Base-by-base conservation (phyloP, 805 yeast genomes). In the Limtongia smithiae region DNA sequence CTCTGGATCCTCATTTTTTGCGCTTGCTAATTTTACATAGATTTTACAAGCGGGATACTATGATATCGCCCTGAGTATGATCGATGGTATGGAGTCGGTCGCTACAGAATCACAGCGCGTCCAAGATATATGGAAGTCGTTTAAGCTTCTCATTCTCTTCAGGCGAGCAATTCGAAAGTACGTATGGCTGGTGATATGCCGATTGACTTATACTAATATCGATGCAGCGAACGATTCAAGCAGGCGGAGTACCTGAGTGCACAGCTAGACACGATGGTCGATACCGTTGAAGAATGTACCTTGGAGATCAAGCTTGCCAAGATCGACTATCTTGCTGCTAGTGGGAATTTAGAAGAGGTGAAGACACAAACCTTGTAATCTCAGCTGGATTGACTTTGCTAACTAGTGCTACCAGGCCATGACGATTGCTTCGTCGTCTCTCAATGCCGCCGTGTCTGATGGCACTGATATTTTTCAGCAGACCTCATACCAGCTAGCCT, bases 121-220 rank as follows among this genome's bases (percentile, higher is more conserved):
- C 9, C 30, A 46, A 18, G 51, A 48, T 22, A 14, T 28, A n/a
- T 48, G 52, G 52, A 17, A 14, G 14, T 20, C 36, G n/a, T 48
- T 22, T 15, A 45, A 37, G 31, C 12, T 47, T 5, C 33, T 48
- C 17, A 8, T 48, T 15, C n/a, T 34, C 31, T 48, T 48, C 28
- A 37, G 37, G 20, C 30, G 52, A n/a, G 52, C 52, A 2, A 36
- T 45, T 14, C 9, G 27, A 21, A 35, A 46, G 50, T 46, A 32
- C 22, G 50, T 31, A 28, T 12, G 17, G 28, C 15, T n/a, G n/a
- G 22, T 21, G 17, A 33, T n/a, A 17, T 6, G 4, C 5, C 20
- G n/a, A 20, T 14, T 34, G 12, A 3, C 25, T 7, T 14, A 8
- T 15, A n/a, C 14, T 18, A 36, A 18, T 11, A 11, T 22, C 6